Conservation (phyloP, 495 filamentous ascomycete genomes). For the Thermothielavioides terrestris region DNA sequence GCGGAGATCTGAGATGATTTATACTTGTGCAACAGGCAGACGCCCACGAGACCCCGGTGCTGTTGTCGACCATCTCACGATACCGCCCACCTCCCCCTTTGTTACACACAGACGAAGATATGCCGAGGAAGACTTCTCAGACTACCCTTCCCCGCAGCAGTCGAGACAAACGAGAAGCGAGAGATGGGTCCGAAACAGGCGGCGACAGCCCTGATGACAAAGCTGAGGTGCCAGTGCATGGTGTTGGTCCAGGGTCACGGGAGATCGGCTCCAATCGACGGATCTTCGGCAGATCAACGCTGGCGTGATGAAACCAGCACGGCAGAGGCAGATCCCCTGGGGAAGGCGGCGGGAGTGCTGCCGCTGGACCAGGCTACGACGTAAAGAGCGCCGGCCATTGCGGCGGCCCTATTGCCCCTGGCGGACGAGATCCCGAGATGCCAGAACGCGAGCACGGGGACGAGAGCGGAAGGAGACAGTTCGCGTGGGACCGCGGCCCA, state of each 20-base stretch:
- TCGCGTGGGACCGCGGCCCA: too few species aligned
- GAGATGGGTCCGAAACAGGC: neutral
- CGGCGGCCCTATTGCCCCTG: neutral
- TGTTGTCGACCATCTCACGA: too few species aligned
- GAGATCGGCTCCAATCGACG: neutral
- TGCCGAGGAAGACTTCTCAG: too few species aligned
- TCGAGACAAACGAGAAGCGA: neutral
- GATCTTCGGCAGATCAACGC: neutral
- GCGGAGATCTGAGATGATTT: neutral
- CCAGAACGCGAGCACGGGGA: too few species aligned
- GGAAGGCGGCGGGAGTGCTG: neutral
- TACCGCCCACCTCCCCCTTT: too few species aligned
- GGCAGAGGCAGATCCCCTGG: neutral
- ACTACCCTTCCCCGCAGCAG: neutral
- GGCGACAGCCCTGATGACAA: neutral
- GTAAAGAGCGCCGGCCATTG: neutral
- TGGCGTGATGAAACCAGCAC: neutral
- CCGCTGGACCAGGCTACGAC: neutral
- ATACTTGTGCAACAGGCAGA: neutral
- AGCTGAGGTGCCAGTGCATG: neutral
- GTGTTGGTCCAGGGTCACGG: neutral
- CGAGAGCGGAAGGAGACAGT: too few species aligned
- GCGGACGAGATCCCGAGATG: neutral
- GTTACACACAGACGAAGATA: too few species aligned
- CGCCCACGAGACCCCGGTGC: neutral